Base-by-base conservation (phyloP, 176 grass and related monocot species). In the Elaeis guineensis region DNA sequence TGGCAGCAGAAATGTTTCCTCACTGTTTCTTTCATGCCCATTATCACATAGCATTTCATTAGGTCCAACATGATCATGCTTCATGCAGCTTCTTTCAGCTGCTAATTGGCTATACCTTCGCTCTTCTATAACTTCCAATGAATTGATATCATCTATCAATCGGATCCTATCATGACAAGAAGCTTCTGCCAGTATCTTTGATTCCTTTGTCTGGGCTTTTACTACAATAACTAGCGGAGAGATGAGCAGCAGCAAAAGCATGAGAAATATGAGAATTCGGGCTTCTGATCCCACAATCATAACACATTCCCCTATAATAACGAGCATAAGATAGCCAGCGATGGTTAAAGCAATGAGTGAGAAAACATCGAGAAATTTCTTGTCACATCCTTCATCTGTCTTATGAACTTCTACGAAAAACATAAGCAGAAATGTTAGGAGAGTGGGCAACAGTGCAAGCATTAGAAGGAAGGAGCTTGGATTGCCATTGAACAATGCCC, bases 241-340 rank as follows among this genome's bases (percentile, higher is more conserved):
- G 7, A 90, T 5, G 4, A 96, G 22, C 24, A 96, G 19, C 11
- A 96, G 44, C 23, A 90, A 25, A 61, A 96, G 83, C 22, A 72
- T 66, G 19, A 4, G 51, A 16, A 85, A 88, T 62, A 69, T 72
- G 57, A 79, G 25, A 25, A 48, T 29, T 0, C 17, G 65, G 28
- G 18, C 9, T 55, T 30, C 39, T 23, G 28, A 56, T 62, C 65
- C 58, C 72, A 74, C 20, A 20, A 25, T 16, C 29, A 77, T 67
- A n/a, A 87, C 50, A 77, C 65, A 70, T n/a, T 78, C 71, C 49
- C 80, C 79, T 72, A 96, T 87, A 87, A 96, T 95, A 73, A 74
- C 52, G 18, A 85, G 21, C 91, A 96, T 96, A 51, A 90, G 81
- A 74, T 90, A 96, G 17, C 69, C 78, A 2, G 91, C 91, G 69